These are phyloP conservation scores for Aspergillus tanneri DNA, from an alignment of 2,329 filamentous ascomycete genomes.

Conservation along the genomic window DNA sequence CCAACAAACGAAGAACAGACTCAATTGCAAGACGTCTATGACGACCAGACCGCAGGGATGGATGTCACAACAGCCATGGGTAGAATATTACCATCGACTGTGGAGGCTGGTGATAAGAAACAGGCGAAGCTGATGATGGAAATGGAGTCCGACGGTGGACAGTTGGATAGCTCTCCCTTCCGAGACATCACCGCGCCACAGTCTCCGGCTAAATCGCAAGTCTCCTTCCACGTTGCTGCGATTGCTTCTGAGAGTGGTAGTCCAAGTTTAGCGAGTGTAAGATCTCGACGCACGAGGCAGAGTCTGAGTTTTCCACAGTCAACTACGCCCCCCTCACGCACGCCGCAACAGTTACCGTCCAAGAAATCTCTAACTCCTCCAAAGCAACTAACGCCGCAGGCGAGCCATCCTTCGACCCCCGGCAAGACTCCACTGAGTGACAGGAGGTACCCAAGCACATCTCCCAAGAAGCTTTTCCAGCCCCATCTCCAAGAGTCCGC, in stretches of 20 bases:
- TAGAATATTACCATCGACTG: constrained; percentile 54
- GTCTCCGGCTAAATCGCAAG: constrained; percentile 31
- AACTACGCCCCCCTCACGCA: constrained; percentile 44
- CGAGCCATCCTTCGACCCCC: constrained; percentile 48
- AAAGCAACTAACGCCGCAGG: constrained; percentile 47
- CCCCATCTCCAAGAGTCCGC: constrained; percentile 42
- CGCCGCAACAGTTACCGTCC: constrained; percentile 40
- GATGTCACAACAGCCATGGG: constrained; percentile 66
- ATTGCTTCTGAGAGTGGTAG: constrained; percentile 54
- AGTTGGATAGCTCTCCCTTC: constrained; percentile 50
- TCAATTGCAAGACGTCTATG: constrained; percentile 33
- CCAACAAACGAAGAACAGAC: constrained; percentile 40
- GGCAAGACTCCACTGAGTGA: constrained; percentile 52
- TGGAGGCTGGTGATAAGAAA: constrained; percentile 42
- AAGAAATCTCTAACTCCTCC: constrained; percentile 41
- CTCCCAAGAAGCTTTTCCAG: constrained; percentile 51
- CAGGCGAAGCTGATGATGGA: constrained; percentile 61
- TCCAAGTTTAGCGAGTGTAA: constrained; percentile 56
- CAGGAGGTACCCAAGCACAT: constrained; percentile 47
- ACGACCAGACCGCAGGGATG: constrained; percentile 59
- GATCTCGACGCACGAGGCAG: constrained; percentile 45
- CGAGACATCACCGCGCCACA: constrained; percentile 35
- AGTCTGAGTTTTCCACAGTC: constrained; percentile 48
- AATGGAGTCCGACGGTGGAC: constrained; percentile 54
- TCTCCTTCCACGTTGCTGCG: constrained; percentile 36